phyloP scores from a whole-genome alignment of 2,329 filamentous ascomycete genomes.

The Aspergillus viridinutans region DNA sequence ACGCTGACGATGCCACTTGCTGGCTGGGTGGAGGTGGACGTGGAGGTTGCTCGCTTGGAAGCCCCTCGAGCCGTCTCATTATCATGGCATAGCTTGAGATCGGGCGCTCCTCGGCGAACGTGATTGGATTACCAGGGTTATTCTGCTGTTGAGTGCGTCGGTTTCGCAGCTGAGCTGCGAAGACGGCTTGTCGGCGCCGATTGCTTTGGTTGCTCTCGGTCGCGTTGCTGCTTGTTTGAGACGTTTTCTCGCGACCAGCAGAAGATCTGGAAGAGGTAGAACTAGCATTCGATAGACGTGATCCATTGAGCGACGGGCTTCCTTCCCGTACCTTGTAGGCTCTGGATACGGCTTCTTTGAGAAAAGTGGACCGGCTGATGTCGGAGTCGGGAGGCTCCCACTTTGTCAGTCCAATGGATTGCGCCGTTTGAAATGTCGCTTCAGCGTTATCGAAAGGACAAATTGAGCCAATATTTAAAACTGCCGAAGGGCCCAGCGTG shows the following conservation, averaged over 20 bases:
- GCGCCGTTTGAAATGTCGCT: constrained; percentile 50
- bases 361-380: constrained; percentile 52
- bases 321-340: constrained; percentile 50
- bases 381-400: constrained; percentile 50
- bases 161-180: constrained; percentile 30
- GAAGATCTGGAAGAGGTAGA: constrained; percentile 9
- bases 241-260: constrained; percentile 7
- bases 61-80: constrained; percentile 30
- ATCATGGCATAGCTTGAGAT: constrained; percentile 38
- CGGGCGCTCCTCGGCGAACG: constrained; percentile 34
- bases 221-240: constrained; percentile 7
- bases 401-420: constrained; percentile 51
- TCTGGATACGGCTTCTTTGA: constrained; percentile 57
- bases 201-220: constrained; percentile 14
- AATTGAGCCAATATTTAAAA: constrained; percentile 49
- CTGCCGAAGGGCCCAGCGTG: constrained; percentile 54
- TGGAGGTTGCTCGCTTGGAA: constrained; percentile 9
- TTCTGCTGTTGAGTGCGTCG: constrained; percentile 17
- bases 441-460: constrained; percentile 36
- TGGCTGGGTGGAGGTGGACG: constrained; percentile 9
- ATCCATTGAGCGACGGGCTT: constrained; percentile 1
- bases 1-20: constrained; percentile 5
- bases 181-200: constrained; percentile 29
- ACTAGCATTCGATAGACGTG: constrained; percentile 6
- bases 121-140: constrained; percentile 6